Base-by-base conservation (phyloP, 768 basidiomycete genomes). In the Pleurotus tuoliensis region DNA sequence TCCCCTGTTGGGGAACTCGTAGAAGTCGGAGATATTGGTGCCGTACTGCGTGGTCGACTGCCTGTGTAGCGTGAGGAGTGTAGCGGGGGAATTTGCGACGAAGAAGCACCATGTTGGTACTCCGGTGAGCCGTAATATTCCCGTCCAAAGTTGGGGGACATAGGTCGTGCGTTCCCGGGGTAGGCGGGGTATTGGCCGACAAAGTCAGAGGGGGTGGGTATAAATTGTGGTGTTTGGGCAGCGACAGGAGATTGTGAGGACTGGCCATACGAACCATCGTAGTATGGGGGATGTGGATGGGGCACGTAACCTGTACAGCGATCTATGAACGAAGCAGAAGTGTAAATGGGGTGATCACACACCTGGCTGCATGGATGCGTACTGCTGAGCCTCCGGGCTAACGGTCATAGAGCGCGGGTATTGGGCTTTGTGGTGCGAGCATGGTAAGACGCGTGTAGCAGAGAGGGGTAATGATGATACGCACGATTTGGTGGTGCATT, bases 141-240 rank as follows among this genome's bases (percentile, higher is more conserved):
- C 30, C 20, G 16, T 38, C 47, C 37, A 46, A 22, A 12, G 52
- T 27, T 66, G 65, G 65, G 63, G 3, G 61, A 62, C 43, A 58
- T 47, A n/a, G 49, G 49, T 15, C 65, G 55, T 57, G 60, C 57
- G 60, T 55, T 49, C 59, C 63, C 20, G 51, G 69, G 53, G 49
- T 72, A 34, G 8, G 30, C 61, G 13, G 62, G 67, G 58, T 75
- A 73, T 24, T 65, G 61, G 45, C 67, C 62, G 13, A 66, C 71
- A 4, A 75, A 58, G 49, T 82, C 77, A 3, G 77, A 77, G 5
- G 80, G 80, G 0, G 80, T 81, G 4, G 80, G 77, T 41, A 81
- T 77, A 61, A 81, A 82, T 5, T 71, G 70, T 2, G 62, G 41
- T 57, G 63, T 59, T 62, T 64, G 62, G 5, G 49, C 46, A 40